Evolutionary conservation across 805 yeast genomes (phyloP), one percentile per base, ranked within the genome.

Genomic region (Metschnikowia lunata): DNA sequence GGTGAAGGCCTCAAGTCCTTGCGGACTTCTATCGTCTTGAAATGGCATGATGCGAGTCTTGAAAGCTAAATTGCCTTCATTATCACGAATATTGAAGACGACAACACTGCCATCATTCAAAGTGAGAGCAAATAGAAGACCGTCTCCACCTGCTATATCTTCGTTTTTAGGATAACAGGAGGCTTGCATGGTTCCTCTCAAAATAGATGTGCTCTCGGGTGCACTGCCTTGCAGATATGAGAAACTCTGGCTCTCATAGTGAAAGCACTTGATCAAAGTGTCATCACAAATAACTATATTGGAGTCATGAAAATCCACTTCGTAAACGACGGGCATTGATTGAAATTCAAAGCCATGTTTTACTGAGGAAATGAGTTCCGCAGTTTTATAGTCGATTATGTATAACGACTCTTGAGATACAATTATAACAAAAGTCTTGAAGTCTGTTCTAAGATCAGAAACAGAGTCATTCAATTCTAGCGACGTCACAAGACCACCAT

Each of bases 1-100:
- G 30, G 58, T 58, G 46, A 55, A 57, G 18, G 51, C 48, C 5
- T 63, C 69, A 7, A 58, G 36, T 27, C 49, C 60, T 37, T 37
- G 52, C 6, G 52, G 58, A 23, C 57, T 50, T 29, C 53, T 45
- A 8, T 55, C 50, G 37, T 42, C 55, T 10, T 37, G 40, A 18
- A 52, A 52, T 8, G 54, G 57, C 50, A 37, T 39, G 30, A 54
- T 54, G 26, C 51, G 43, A 12, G 52, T 43, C 30, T 45, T 45
- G 37, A 44, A 40, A 14, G 41, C 37, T 12, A 50, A 38, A 9
- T 34, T n/a, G n/a, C 50, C 42, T 23, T 27, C 35, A 7, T 48
- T 43, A 11, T 38, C 54, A n/a, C 83, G 59, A 2, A 74, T 60
- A 46, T 76, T 70, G 61, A 75, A 61, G 1, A 75, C 63, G 1